Base-by-base conservation (phyloP, 148 eudicot genomes). In the Vaccinium macrocarpon region DNA sequence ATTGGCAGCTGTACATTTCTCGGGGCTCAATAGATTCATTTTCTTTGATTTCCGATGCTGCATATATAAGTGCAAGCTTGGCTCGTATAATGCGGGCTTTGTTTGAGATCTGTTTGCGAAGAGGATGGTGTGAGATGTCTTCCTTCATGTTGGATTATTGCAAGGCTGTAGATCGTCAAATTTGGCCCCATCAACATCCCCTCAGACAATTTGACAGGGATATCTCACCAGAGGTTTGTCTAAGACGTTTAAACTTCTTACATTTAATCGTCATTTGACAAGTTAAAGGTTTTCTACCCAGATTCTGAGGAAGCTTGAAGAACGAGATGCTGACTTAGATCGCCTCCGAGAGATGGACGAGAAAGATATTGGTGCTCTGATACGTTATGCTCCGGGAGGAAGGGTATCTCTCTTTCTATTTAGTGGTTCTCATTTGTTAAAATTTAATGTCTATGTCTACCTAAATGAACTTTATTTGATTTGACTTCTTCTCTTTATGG, bases 61-160 rank as follows among this genome's bases (percentile, higher is more conserved):
- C 98, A 35, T 97, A 97, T 89, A 94, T 97, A 84, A 97, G 98
- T 92, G 98, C 99, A 76, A 97, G 99, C 90, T 91, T 97, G 94
- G 99, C 93, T 64, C 98, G 99, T 87, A 95, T 97, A 48, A 94
- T 97, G 92, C 87, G 99, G 86, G 99, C 98, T 57, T 86, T 97
- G 81, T 97, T 97, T 92, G 99, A 97, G 88, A 95, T 95, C 66
- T 97, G 99, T 88, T 90, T 97, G 91, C 94, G 98, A 52, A 93
- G 93, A 90, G 99, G 99, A 72, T 97, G 99, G 99, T 95, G 97
- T 87, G 99, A 97, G 91, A 97, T 95, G 98, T 42, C 98, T 81
- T 88, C 95, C 48, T 90, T 94, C 83, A 89, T 97, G 98, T 87
- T 97, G 87, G 98, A 97, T 80, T 97, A 93, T 85, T 95, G 98